Base-by-base conservation (phyloP, 2,329 filamentous ascomycete species). In the Hypomyces rosellus region DNA sequence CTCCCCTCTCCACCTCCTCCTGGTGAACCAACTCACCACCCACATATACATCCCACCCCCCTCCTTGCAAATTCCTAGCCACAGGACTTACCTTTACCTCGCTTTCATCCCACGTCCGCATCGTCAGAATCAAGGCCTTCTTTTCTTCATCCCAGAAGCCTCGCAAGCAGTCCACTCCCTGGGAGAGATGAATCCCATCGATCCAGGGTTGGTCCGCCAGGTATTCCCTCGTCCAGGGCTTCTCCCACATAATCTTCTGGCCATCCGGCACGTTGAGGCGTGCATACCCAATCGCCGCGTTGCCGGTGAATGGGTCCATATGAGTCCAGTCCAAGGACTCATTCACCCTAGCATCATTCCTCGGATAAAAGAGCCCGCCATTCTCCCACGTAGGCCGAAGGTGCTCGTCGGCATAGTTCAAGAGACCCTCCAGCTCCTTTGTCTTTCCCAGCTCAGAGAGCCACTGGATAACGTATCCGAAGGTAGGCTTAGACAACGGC, bases 291-390 rank as follows among this genome's bases (percentile, higher is more conserved):
- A 71, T 63, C 0, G 55, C 61, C 1, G 61, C 60, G 50, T 72
- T 70, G 0, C 69, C 65, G 0, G 65, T 58, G 16, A 64, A 68
- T 1, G 67, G 65, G 22, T 71, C 67, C 49, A 69, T 59, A 38
- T 56, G 53, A 1, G 52, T 60, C 55, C 61, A 61, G 5, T 60
- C 54, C 3, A 55, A 56, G 0, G 61, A 44, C 3, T 57, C 48
- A 47, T 67, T 60, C 16, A 55, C 49, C 1, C 47, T 38, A 6
- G 44, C 43, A 18, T 63, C 63, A 33, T 61, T 57, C 9, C 64
- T 54, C 1, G 59, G 57, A 41, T 71, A 70, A 46, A 60, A 69
- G 5, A 69, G 51, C 0, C 68, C 67, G 1, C 68, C 67, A 0
- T 62, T 59, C 34, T 63, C 61, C 67, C 67, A 69, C 0, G 54